Conservation (phyloP, 1,139 yeast genomes). For the Komagataea norvegica region DNA sequence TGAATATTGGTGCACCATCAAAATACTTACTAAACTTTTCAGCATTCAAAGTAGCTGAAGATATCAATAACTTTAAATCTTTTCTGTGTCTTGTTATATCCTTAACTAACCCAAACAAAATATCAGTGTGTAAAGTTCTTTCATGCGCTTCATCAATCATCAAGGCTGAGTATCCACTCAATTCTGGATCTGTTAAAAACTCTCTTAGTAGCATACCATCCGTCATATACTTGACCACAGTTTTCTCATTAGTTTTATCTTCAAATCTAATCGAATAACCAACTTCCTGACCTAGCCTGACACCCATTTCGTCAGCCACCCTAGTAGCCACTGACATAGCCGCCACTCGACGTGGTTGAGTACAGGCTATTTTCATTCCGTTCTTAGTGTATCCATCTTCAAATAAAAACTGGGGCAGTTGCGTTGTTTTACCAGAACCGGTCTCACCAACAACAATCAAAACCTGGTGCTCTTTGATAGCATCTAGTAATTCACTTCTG, state of each 20-base stretch:
- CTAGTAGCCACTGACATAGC: conserved; percentile 91
- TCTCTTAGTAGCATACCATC: conserved; percentile 93
- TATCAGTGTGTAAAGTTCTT: conserved; percentile 87
- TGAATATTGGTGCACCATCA: conserved; percentile 77
- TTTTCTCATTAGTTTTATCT: conserved; percentile 57
- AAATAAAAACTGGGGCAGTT: conserved; percentile 80
- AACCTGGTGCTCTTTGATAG: conserved; percentile 64
- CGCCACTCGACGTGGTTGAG: conserved; percentile 95
- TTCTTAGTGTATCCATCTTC: conserved; percentile 70
- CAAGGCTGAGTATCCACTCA: conserved; percentile 66
- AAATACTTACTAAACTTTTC: conserved; percentile 77
- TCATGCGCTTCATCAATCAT: conserved; percentile 99
- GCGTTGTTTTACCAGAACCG: conserved; percentile 97
- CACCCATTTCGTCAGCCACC: conserved; percentile 83
- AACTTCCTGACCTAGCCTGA: conserved; percentile 67
- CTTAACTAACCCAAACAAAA: conserved; percentile 76
- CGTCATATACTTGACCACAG: conserved; percentile 80
- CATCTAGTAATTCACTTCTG: conserved; percentile 56
- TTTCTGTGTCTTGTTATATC: conserved; percentile 60
- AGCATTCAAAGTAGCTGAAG: conserved; percentile 95
- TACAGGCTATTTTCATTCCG: conserved; percentile 69
- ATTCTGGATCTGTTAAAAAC: conserved; percentile 68
- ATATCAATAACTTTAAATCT: conserved; percentile 69
- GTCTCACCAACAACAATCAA: conserved; percentile 93
- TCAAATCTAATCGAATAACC: conserved; percentile 90